Evolutionary conservation across 108 stramenopile genomes (phyloP).

Genomic region (Pelagomonas calceolata): DNA sequence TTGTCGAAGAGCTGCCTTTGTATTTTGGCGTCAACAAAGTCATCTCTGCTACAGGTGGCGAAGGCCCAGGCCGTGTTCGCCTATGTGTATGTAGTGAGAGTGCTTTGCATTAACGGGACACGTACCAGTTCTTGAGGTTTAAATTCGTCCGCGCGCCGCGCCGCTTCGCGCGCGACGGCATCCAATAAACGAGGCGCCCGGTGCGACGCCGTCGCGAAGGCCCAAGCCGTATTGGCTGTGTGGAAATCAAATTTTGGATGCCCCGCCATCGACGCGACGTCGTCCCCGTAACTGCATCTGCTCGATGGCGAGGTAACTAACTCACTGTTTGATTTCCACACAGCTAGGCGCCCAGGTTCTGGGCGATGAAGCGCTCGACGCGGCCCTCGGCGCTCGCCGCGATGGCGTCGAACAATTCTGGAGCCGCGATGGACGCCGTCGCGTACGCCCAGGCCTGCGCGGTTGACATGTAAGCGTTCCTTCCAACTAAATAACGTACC

Average conservation of each 20-base stretch:
- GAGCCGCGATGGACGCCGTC: not conserved
- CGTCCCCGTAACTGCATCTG: too few relatives aligned
- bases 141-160: conserved; percentile 4
- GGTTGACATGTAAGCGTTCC: too few relatives aligned
- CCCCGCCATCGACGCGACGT: too few relatives aligned
- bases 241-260: too few relatives aligned
- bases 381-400: not conserved
- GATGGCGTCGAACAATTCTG: not conserved
- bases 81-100: too few relatives aligned
- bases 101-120: too few relatives aligned
- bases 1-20: not conserved
- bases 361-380: conserved; percentile 1
- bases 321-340: too few relatives aligned
- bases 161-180: not conserved
- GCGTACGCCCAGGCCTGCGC: conserved; percentile 11
- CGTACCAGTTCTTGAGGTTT: conserved; percentile 7
- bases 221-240: conserved; percentile 11
- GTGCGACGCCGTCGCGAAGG: conserved; percentile 6
- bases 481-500: too few relatives aligned
- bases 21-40: not conserved
- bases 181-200: not conserved
- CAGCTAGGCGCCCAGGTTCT: too few relatives aligned
- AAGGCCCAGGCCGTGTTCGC: conserved; percentile 13
- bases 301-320: too few relatives aligned
- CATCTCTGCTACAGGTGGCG: not conserved